Percentiles rank a stretch among this genome's conserved stretches.
These are phyloP conservation scores for Mallotus nudiflorus DNA, from an alignment of 345 rosid genomes.

Conservation along the genomic window DNA sequence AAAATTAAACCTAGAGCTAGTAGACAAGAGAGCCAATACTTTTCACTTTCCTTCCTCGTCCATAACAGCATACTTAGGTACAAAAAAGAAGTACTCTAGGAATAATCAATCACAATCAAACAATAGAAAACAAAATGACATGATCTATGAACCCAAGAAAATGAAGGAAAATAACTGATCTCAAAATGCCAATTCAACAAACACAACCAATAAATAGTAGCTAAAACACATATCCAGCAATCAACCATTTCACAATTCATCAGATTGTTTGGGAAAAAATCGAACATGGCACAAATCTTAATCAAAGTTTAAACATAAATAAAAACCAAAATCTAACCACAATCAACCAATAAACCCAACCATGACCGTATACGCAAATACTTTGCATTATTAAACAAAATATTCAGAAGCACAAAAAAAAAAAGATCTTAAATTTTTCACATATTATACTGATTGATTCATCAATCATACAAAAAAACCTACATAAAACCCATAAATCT, in stretches of 20 bases:
- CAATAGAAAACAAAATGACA: background rate
- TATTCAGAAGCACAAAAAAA: background rate
- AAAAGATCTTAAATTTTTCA: slow-evolving; percentile 4
- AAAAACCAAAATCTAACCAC: background rate
- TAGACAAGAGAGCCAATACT: no score
- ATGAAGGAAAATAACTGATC: background rate
- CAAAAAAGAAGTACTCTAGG: background rate
- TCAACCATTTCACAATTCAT: background rate
- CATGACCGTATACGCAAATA: no score
- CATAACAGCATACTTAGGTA: no score
- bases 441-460: background rate
- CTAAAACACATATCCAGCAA: background rate
- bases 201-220: background rate
- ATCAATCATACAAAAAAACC: background rate
- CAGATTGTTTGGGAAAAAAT: background rate
- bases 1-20: no score
- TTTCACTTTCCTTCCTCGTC: no score
- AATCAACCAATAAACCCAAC: background rate
- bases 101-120: background rate
- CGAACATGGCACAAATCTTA: background rate
- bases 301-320: background rate
- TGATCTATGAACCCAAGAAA: background rate
- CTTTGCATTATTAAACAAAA: slow-evolving; percentile 2
- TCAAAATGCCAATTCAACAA: background rate
- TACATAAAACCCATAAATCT: slow-evolving; percentile 10